Conservation (phyloP, 1,284 basidiomycete genomes). For the Rhodotorula mucilaginosa region DNA sequence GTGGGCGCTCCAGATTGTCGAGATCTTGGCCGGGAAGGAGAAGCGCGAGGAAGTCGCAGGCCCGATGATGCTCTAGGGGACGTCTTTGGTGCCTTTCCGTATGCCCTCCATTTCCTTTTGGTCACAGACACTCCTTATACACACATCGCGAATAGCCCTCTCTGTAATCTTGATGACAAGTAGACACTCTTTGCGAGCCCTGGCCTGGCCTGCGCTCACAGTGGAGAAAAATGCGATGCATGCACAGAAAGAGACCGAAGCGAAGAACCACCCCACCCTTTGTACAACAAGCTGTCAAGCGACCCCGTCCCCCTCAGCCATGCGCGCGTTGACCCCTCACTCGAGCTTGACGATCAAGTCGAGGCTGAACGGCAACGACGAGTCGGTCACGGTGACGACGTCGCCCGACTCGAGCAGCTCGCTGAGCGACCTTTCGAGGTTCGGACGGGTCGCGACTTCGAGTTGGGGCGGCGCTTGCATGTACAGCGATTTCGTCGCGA, state of each 20-base stretch:
- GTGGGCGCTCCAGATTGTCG: conserved; percentile 70
- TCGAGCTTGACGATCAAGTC: conserved; percentile 55
- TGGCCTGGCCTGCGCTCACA: neutral
- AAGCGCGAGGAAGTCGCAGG: conserved; percentile 65
- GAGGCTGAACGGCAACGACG: conserved; percentile 80
- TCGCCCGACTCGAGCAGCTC: conserved; percentile 63
- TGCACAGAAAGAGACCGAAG: too few relatives aligned
- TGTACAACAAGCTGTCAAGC: neutral
- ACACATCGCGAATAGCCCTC: too few relatives aligned
- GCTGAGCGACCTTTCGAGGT: conserved; percentile 77
- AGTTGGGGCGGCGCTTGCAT: conserved; percentile 88
- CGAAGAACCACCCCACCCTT: too few relatives aligned
- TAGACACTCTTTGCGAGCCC: too few relatives aligned
- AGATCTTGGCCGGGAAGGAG: conserved; percentile 63
- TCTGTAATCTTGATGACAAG: too few relatives aligned
- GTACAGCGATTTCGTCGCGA: conserved; percentile 78
- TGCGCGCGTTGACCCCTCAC: too few relatives aligned
- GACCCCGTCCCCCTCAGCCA: too few relatives aligned
- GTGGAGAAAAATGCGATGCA: neutral
- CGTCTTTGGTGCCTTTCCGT: neutral
- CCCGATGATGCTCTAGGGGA: conserved; percentile 67
- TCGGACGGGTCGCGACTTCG: conserved; percentile 79
- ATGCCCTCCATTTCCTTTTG: too few relatives aligned
- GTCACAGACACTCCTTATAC: too few relatives aligned
- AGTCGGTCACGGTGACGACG: conserved; percentile 70